Percentiles rank a stretch among this genome's conserved stretches.
Conservation (phyloP, 192 early-diverging fungal genomes). For the Rhizophlyctis rosea region DNA sequence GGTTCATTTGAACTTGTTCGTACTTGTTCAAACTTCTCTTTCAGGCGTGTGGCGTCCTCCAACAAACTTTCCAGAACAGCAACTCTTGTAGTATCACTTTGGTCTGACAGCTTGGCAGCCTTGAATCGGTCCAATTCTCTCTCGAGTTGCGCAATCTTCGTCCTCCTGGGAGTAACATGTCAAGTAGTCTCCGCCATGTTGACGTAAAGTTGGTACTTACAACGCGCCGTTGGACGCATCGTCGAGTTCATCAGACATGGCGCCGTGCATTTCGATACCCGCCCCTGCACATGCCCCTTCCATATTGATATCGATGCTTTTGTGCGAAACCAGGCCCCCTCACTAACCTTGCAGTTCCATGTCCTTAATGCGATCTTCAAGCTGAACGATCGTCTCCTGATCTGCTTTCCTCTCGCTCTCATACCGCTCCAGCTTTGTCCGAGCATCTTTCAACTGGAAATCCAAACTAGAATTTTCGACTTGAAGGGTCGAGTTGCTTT, state of each 20-base stretch:
- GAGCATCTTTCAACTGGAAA: slow-evolving; percentile 62
- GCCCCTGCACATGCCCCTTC: background rate
- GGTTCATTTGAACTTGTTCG: background rate
- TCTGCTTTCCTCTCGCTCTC: slow-evolving; percentile 63
- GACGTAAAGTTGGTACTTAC: slow-evolving; percentile 1
- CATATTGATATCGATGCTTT: background rate
- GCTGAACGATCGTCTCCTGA: slow-evolving; percentile 67
- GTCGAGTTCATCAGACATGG: background rate
- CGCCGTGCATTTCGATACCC: background rate
- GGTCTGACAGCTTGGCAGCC: slow-evolving; percentile 19
- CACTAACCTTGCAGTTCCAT: slow-evolving; percentile 63
- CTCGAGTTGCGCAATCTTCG: slow-evolving; percentile 60
- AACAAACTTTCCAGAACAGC: slow-evolving; percentile 56
- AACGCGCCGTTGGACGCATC: slow-evolving; percentile 1
- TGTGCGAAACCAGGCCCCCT: too few relatives aligned
- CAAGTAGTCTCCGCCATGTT: slow-evolving; percentile 4
- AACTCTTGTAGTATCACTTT: slow-evolving; percentile 31
- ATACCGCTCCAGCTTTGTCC: slow-evolving; percentile 60
- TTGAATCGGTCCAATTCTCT: slow-evolving; percentile 47
- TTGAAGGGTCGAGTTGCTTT: slow-evolving; percentile 60
- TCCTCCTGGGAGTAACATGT: slow-evolving; percentile 26
- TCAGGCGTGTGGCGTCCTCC: slow-evolving; percentile 58
- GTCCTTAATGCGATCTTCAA: slow-evolving; percentile 82
- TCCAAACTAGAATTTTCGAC: slow-evolving; percentile 70
- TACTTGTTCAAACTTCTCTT: slow-evolving; percentile 57